Conservation (phyloP, 2,329 filamentous ascomycete genomes). For the Phoma sp. region DNA sequence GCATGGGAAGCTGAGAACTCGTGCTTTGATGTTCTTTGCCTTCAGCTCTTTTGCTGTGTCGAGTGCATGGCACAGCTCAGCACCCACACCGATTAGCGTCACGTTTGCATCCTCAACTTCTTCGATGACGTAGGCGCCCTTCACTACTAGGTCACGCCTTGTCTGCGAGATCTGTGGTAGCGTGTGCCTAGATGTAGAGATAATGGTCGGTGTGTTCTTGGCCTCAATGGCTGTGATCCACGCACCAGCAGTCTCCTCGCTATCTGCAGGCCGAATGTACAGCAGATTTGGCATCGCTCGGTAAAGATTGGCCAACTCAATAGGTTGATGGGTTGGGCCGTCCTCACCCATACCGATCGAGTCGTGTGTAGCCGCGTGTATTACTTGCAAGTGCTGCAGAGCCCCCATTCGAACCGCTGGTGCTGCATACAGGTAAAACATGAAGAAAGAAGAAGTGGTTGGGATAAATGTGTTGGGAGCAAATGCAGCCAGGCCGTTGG, state of each 20-base stretch:
- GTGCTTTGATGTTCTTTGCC: conserved; percentile 50
- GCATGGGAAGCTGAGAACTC: conserved; percentile 60
- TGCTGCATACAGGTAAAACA: conserved; percentile 68
- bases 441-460: conserved; percentile 67
- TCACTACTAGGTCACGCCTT: conserved; percentile 51
- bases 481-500: conserved; percentile 66
- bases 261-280: conserved; percentile 66
- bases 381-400: conserved; percentile 61
- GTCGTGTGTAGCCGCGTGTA: conserved; percentile 69
- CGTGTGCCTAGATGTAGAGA: conserved; percentile 57
- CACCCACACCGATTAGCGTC: conserved; percentile 59
- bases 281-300: conserved; percentile 68
- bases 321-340: conserved; percentile 68
- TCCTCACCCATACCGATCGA: conserved; percentile 62
- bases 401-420: conserved; percentile 67
- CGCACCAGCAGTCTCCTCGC: conserved; percentile 64
- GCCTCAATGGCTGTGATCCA: conserved; percentile 58
- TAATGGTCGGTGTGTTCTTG: conserved; percentile 54
- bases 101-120: conserved; percentile 55
- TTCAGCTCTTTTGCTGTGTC: conserved; percentile 50
- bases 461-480: conserved; percentile 44
- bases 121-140: conserved; percentile 56
- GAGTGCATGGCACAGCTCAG: conserved; percentile 57
- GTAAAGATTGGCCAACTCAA: conserved; percentile 63
- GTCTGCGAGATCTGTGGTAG: conserved; percentile 52